phyloP scores from a whole-genome alignment of 208 protist species.

The Blastocrithidia nonstop region DNA sequence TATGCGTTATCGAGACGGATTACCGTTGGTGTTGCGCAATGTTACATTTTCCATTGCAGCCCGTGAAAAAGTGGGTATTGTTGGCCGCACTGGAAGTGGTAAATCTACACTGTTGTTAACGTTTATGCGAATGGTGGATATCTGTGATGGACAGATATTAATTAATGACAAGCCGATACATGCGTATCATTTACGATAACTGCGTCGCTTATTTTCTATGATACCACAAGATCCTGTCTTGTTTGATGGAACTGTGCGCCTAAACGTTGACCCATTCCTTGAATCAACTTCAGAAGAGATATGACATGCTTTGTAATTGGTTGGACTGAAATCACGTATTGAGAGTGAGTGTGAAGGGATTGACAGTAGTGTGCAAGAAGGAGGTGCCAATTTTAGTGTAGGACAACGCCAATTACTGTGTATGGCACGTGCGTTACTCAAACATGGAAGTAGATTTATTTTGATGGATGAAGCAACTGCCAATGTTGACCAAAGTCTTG shows the following conservation, averaged over 20 bases:
- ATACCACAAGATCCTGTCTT: conserved; percentile 76
- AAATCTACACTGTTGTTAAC: conserved; percentile 75
- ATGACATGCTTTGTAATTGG: conserved; percentile 26
- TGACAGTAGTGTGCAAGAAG: conserved; percentile 30
- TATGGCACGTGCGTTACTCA: conserved; percentile 50
- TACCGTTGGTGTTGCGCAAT: conserved; percentile 45
- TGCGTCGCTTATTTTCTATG: conserved; percentile 58
- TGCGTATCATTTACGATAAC: conserved; percentile 18
- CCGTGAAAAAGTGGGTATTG: conserved; percentile 69
- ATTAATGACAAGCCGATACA: conserved; percentile 19
- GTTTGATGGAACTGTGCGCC: conserved; percentile 57
- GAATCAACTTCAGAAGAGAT: conserved; percentile 10
- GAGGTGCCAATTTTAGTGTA: conserved; percentile 49
- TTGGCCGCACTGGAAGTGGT: conserved; percentile 73
- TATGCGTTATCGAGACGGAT: conserved; percentile 45
- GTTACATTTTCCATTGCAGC: conserved; percentile 30
- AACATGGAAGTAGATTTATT: conserved; percentile 27
- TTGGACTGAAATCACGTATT: conserved; percentile 23
- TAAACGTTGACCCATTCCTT: conserved; percentile 64
- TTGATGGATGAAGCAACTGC: conserved; percentile 69
- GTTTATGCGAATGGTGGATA: conserved; percentile 53
- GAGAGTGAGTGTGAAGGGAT: conserved; percentile 9
- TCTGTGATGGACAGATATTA: conserved; percentile 28
- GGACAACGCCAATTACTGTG: conserved; percentile 65
- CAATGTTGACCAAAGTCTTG: conserved; percentile 39